Evolutionary conservation across 228 moss, liverwort and hornwort species (phyloP), one percentile per base, ranked within the genome.

Genomic region (Sphagnum magellanicum): DNA sequence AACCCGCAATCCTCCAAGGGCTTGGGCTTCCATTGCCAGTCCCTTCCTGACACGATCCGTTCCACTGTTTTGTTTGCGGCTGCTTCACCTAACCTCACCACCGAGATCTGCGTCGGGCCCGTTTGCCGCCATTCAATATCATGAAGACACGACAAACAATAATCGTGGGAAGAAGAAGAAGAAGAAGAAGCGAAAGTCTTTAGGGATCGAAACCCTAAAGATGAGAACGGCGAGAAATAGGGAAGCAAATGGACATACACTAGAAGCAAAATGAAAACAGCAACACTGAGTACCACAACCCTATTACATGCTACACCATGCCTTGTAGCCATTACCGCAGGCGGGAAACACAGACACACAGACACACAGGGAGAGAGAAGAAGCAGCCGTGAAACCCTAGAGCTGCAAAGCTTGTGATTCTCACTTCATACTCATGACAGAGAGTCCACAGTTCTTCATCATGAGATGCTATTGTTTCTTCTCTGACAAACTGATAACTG

Each of bases 261-360:
- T 15, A 92, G 89, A 60, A 96, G 83, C 63, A 91, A 82, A 51
- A 92, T 91, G 76, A 96, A 92, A 17, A 91, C 81, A 13, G 92
- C 87, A 15, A 85, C 92, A 50, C 92, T 96, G 77, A 96, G 89
- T 81, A 96, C 92, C 60, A 92, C 86, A 53, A 96, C 81, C 4
- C 91, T 92, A 60, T 92, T 91, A 49, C 92, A 82, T 6, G 95
- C 91, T 13, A 96, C 81, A 78, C 32, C 32, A 32, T 92, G 91
- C 87, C 89, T 90, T 16, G 88, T 92, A 0, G 91, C 92, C 72
- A 96, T 84, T n/a, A 91, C 95, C 91, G 89, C 84, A 16, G 95
- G 92, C 52, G 86, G 87, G 57, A 91, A 96, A 17, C 78, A 77
- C 11, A 82, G 79, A 6, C 83, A 79, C 32, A 69, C 83, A 10